Evolutionary conservation across 2,329 filamentous ascomycete species (phyloP).

Genomic region (Sphaerostilbella broomeana): DNA sequence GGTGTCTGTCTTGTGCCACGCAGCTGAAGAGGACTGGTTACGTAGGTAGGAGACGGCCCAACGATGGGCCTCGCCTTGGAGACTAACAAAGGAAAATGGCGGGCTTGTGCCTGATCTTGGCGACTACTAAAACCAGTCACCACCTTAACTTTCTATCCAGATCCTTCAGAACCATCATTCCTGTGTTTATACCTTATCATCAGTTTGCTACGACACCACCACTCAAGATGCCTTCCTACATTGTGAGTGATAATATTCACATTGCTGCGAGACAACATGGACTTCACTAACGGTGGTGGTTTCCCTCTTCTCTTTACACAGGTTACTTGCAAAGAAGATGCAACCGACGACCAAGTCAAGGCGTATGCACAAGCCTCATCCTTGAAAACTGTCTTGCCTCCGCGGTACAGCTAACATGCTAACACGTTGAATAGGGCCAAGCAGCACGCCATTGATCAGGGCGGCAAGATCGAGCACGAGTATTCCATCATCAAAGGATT

Average conservation of each 20-base stretch:
- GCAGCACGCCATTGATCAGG: slow-evolving; percentile 64
- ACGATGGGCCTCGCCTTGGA: no score
- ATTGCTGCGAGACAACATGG: no score
- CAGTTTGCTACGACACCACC: neutral
- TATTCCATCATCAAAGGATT: slow-evolving; percentile 89
- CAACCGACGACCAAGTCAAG: slow-evolving; percentile 58
- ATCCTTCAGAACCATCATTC: neutral
- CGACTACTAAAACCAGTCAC: neutral
- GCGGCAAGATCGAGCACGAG: slow-evolving; percentile 77
- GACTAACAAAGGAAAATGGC: slow-evolving; percentile 1
- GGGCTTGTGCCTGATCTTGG: slow-evolving; percentile 6
- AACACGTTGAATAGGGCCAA: no score
- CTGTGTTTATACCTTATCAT: neutral
- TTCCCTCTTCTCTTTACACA: slow-evolving; percentile 31
- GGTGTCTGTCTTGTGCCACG: no score
- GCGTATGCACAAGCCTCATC: slow-evolving; percentile 42
- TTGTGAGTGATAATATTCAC: slow-evolving; percentile 31
- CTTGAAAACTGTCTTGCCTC: neutral
- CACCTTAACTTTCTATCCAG: neutral
- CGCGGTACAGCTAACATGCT: neutral
- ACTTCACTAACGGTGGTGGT: neutral
- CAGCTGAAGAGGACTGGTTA: no score
- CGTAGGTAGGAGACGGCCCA: no score
- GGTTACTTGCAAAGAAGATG: slow-evolving; percentile 74
- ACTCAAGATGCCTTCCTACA: slow-evolving; percentile 49